Percentiles rank a stretch among this genome's conserved stretches.
Conservation (phyloP, 1,284 basidiomycete genomes). For the Boletus albobrunnescens region DNA sequence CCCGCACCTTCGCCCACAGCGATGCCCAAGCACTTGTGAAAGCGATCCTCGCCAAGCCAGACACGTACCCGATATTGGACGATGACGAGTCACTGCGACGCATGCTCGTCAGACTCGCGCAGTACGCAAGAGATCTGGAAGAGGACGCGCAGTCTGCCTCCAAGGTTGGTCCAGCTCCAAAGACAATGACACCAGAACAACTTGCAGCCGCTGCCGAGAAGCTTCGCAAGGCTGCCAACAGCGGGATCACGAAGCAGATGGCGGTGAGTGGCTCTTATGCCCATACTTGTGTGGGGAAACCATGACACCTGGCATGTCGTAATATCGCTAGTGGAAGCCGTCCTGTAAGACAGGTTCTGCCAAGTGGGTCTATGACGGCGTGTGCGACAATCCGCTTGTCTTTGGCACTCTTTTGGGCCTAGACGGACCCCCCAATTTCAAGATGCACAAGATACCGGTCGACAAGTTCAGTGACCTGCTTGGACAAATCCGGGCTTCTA, state of each 20-base stretch:
- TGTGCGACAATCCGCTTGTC: slow-evolving; percentile 49
- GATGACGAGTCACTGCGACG: slow-evolving; percentile 33
- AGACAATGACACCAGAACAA: slow-evolving; percentile 39
- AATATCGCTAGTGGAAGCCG: slow-evolving; percentile 44
- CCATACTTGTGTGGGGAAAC: too few species aligned
- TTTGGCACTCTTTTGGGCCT: slow-evolving; percentile 48
- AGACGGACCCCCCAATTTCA: slow-evolving; percentile 47
- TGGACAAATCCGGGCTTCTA: slow-evolving; percentile 30
- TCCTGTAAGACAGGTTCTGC: slow-evolving; percentile 48
- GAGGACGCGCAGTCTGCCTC: slow-evolving; percentile 21
- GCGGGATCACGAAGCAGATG: slow-evolving; percentile 57
- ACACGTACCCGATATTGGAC: slow-evolving; percentile 36
- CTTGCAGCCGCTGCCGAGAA: slow-evolving; percentile 46
- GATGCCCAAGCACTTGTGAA: slow-evolving; percentile 37
- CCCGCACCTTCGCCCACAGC: slow-evolving; percentile 26
- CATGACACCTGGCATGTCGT: background rate
- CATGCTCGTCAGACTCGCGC: slow-evolving; percentile 38
- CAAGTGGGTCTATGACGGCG: slow-evolving; percentile 52
- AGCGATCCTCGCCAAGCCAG: slow-evolving; percentile 36
- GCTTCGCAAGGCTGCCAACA: slow-evolving; percentile 41
- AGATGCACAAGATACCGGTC: slow-evolving; percentile 48
- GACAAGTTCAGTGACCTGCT: slow-evolving; percentile 44
- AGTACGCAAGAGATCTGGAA: slow-evolving; percentile 46
- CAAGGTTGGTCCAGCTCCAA: slow-evolving; percentile 29
- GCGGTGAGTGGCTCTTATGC: slow-evolving; percentile 27